These are phyloP conservation scores for Nephelium lappaceum DNA, from an alignment of 345 rosid species.

Conservation along the genomic window DNA sequence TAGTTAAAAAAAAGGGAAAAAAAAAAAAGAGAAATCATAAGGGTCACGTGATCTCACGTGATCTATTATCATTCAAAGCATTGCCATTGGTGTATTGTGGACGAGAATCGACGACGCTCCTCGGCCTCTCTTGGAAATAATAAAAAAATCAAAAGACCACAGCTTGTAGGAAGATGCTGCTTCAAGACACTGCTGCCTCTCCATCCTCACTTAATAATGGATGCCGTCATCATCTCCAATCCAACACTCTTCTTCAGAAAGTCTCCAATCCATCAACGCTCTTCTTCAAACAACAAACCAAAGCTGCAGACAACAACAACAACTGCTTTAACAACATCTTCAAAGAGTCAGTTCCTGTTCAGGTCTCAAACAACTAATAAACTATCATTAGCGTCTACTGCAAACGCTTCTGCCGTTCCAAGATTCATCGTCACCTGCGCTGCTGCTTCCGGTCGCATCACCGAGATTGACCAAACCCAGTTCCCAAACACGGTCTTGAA, in stretches of 20 bases:
- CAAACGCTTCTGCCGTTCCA: neutral
- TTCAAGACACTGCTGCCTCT: neutral
- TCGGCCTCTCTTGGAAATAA: neutral
- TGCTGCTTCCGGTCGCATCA: slow-evolving; percentile 34
- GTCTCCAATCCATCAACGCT: neutral
- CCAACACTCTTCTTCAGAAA: slow-evolving; percentile 32
- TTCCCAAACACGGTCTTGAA: slow-evolving; percentile 59
- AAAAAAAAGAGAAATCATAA: neutral
- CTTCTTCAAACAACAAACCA: slow-evolving; percentile 21
- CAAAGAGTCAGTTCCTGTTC: slow-evolving; percentile 25
- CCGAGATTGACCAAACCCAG: slow-evolving; percentile 59
- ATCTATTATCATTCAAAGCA: neutral
- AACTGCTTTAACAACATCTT: slow-evolving; percentile 17
- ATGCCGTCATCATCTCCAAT: slow-evolving; percentile 32
- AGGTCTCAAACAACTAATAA: slow-evolving; percentile 14
- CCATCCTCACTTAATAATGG: slow-evolving; percentile 21
- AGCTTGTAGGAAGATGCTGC: neutral
- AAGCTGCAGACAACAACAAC: neutral
- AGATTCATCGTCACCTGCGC: slow-evolving; percentile 38
- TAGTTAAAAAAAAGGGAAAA: no score
- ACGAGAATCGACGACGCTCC: neutral
- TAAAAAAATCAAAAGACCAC: neutral
- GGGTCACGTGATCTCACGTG: neutral
- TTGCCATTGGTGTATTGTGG: slow-evolving; percentile 2
- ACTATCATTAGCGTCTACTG: slow-evolving; percentile 6